These are phyloP conservation scores for Xylariaceae sp. DNA, from an alignment of 2,329 filamentous ascomycete species.

Conservation along the genomic window DNA sequence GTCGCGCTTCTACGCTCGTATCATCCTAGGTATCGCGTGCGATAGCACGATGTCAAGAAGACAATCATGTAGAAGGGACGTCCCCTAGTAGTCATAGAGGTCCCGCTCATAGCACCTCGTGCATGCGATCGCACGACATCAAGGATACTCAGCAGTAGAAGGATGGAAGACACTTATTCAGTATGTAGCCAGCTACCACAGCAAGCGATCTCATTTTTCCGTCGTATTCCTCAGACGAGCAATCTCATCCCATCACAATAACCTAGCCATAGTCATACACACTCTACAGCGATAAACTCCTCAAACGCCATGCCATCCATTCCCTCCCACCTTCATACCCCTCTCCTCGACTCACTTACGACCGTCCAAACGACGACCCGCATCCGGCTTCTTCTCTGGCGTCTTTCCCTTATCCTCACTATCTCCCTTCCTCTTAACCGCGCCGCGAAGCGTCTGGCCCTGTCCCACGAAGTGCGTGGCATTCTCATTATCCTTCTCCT, in stretches of 20 bases:
- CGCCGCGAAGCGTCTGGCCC: slow-evolving; percentile 70
- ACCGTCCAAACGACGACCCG: slow-evolving; percentile 43
- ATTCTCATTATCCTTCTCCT: slow-evolving; percentile 57
- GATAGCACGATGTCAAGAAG: too few relatives aligned
- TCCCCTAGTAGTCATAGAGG: too few relatives aligned
- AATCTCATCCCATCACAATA: slow-evolving; percentile 2
- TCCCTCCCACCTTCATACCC: not conserved
- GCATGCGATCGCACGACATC: too few relatives aligned
- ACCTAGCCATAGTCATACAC: not conserved
- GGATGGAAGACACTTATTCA: too few relatives aligned
- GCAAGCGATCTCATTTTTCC: not conserved
- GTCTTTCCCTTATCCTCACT: slow-evolving; percentile 43
- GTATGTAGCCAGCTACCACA: too few relatives aligned
- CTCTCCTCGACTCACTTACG: slow-evolving; percentile 26
- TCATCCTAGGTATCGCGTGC: too few relatives aligned
- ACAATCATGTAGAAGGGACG: too few relatives aligned
- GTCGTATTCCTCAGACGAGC: too few relatives aligned
- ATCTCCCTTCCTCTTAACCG: slow-evolving; percentile 65
- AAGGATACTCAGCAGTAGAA: too few relatives aligned
- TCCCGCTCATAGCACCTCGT: too few relatives aligned
- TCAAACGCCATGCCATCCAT: slow-evolving; percentile 16
- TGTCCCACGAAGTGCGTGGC: slow-evolving; percentile 74
- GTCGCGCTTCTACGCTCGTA: too few relatives aligned
- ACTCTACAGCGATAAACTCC: slow-evolving; percentile 9
- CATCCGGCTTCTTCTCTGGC: slow-evolving; percentile 43